Percentiles rank a stretch among this genome's conserved stretches.
These are phyloP conservation scores for Straminergon stramineum DNA, from an alignment of 225 moss, liverwort and hornwort genomes.

Conservation along the genomic window DNA sequence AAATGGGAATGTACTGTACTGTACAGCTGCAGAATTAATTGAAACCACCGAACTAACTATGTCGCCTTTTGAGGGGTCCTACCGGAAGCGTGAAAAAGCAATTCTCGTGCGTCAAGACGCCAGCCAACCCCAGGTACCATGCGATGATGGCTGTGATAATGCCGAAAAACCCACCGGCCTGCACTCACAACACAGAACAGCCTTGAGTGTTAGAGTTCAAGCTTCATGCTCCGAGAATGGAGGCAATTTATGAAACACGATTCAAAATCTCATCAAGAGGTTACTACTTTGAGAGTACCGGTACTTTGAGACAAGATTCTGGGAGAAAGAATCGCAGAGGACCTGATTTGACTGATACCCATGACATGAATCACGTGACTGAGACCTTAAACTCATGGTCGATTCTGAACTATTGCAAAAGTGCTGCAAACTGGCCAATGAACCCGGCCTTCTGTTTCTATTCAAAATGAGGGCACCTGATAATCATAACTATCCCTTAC, in stretches of 20 bases:
- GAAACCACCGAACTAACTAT: not conserved
- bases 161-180: slow-evolving; percentile 54
- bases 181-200: not conserved
- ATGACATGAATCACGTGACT: not conserved
- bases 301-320: not conserved
- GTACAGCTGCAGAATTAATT: not conserved
- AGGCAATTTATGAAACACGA: not conserved
- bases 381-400: not conserved
- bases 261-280: not conserved
- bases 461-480: not conserved
- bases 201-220: not conserved
- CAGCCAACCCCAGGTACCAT: slow-evolving; percentile 35
- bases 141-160: slow-evolving; percentile 41
- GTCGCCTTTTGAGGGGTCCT: slow-evolving; percentile 9
- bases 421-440: not conserved
- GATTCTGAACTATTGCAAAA: not conserved
- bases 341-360: not conserved
- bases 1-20: not conserved
- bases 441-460: not conserved
- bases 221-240: not conserved
- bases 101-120: slow-evolving; percentile 36
- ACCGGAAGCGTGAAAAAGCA: slow-evolving; percentile 56
- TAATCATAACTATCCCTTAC: not conserved
- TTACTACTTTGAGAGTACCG: not conserved
- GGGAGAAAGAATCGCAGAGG: not conserved